Percentiles rank a stretch among this genome's conserved stretches.
Conservation (phyloP, 129 eudicot genomes). For the carrot (Daucus carota) region DH1_v3.0 NC_030381.2:51371501-51372000, state of each 20-base stretch:
- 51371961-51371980: not conserved
- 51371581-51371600: no score
- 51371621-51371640: no score
- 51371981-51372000: not conserved
- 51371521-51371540: no score
- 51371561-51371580: no score
- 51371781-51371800: not conserved
- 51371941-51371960: not conserved
- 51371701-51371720: not conserved
- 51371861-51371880: constrained; percentile 4
- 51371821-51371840: constrained; percentile 1
- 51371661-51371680: no score
- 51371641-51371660: no score
- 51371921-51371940: not conserved
- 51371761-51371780: constrained; percentile 2
- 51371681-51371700: not conserved
- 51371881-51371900: not conserved
- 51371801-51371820: not conserved
- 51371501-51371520: no score
- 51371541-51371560: no score
- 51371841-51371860: constrained; percentile 12
- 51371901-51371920: constrained; percentile 1
- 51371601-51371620: no score
- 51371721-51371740: not conserved
- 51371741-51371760: constrained; percentile 6